Evolutionary conservation across 441 rosid genomes (phyloP).

Genomic region (Adansonia grandidieri): DNA sequence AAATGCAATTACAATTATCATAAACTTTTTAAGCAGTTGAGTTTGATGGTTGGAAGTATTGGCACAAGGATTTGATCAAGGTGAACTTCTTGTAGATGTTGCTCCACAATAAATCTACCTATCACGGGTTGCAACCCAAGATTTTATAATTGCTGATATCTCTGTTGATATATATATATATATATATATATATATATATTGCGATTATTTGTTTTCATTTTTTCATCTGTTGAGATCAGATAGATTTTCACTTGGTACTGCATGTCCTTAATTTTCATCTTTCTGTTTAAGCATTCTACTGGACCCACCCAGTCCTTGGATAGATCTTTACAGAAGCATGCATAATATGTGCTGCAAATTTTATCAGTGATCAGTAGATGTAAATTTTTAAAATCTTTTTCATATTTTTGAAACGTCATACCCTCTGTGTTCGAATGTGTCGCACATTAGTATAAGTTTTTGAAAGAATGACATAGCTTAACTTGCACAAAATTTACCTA

Average conservation of each 20-base stretch:
- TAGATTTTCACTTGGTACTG: not conserved
- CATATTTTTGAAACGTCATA: no score
- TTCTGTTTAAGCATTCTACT: not conserved
- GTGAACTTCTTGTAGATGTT: not conserved
- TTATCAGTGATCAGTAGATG: no score
- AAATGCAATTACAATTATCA: not conserved
- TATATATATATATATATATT: not conserved
- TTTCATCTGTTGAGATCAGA: slow-evolving; percentile 13
- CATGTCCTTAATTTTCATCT: not conserved
- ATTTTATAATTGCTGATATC: not conserved
- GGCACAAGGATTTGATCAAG: not conserved
- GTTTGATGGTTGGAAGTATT: not conserved
- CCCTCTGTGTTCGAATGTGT: no score
- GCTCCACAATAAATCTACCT: slow-evolving; percentile 63
- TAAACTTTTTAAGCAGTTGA: not conserved
- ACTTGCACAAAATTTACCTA: no score
- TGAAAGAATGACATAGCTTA: no score
- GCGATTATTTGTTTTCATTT: not conserved
- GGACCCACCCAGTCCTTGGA: no score
- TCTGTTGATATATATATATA: slow-evolving; percentile 1
- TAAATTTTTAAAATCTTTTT: no score
- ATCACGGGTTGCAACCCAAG: slow-evolving; percentile 65
- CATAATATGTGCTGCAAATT: no score
- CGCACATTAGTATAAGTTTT: no score
- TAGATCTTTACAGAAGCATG: no score